A percentile compares a stretch with the other conserved stretches of the same genome.
phyloP scores from a whole-genome alignment of 2,329 filamentous ascomycete genomes.

The Basipetospora chlamydospora region DNA sequence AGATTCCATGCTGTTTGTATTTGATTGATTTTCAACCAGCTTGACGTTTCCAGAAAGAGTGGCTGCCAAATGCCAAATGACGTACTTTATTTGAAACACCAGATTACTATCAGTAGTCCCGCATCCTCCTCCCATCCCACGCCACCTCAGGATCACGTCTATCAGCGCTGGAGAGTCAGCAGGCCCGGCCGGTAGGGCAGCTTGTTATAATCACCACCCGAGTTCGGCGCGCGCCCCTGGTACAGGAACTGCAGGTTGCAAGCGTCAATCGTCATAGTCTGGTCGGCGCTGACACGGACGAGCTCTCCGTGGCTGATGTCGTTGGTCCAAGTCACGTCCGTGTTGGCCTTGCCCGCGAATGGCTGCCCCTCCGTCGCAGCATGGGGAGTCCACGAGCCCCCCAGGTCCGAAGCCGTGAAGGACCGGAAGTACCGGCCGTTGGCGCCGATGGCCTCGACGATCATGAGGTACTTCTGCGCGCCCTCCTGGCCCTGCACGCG shows the following conservation, averaged over 20 bases:
- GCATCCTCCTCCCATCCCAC: too few relatives aligned
- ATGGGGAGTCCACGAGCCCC: conserved; percentile 43
- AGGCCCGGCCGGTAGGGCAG: conserved; percentile 41
- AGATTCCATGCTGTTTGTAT: too few relatives aligned
- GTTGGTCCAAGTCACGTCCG: conserved; percentile 49
- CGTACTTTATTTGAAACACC: too few relatives aligned
- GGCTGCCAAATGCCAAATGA: too few relatives aligned
- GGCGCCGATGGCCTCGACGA: conserved; percentile 46
- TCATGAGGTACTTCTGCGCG: conserved; percentile 50
- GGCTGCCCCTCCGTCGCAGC: conserved; percentile 39
- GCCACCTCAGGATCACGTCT: too few relatives aligned
- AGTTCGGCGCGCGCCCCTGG: conserved; percentile 36
- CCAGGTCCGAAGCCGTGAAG: conserved; percentile 41
- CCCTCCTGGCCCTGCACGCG: conserved; percentile 36
- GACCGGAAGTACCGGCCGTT: conserved; percentile 52
- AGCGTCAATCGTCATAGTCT: conserved; percentile 47
- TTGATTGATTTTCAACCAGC: too few relatives aligned
- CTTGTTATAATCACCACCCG: conserved; percentile 29
- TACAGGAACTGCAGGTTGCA: conserved; percentile 53
- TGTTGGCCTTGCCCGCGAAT: conserved; percentile 54
- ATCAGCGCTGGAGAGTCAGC: conserved; percentile 23
- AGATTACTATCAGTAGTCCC: too few relatives aligned
- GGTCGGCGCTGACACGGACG: conserved; percentile 34
- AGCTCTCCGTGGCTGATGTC: conserved; percentile 54
- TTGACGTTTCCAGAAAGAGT: too few relatives aligned